Percentiles rank a stretch among this genome's conserved stretches.
These are phyloP conservation scores for Pseudogymnoascus sp. DNA, from an alignment of 2,329 filamentous ascomycete species.

Conservation along the genomic window DNA sequence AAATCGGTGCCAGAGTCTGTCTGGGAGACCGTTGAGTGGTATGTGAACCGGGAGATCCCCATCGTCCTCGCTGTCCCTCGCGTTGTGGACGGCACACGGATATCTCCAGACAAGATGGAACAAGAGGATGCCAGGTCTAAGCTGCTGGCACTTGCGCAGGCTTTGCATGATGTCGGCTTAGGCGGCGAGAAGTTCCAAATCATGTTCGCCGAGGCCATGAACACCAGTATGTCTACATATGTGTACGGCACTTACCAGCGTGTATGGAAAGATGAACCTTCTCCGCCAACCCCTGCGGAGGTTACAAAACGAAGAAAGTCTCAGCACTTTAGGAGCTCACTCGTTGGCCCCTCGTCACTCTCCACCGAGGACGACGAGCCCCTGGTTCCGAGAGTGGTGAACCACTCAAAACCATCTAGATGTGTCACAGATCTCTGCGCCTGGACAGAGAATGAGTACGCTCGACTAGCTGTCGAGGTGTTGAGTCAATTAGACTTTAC, in stretches of 20 bases:
- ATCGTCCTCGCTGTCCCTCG: conserved; percentile 37
- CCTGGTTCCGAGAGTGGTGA: conserved; percentile 25
- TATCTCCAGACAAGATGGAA: conserved; percentile 15
- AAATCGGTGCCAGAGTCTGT: conserved; percentile 53
- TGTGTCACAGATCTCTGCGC: conserved; percentile 53
- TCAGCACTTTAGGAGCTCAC: conserved; percentile 19
- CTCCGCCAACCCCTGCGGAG: background rate
- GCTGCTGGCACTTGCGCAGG: conserved; percentile 49
- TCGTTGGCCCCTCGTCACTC: conserved; percentile 12
- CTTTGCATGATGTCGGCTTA: conserved; percentile 58
- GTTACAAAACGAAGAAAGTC: background rate
- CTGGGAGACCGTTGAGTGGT: conserved; percentile 45
- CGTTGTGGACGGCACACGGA: conserved; percentile 12
- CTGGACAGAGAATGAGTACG: conserved; percentile 64
- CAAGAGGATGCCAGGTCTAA: conserved; percentile 40
- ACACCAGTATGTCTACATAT: conserved; percentile 56
- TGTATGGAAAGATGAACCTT: conserved; percentile 41
- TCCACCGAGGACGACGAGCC: conserved; percentile 15
- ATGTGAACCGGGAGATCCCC: conserved; percentile 47
- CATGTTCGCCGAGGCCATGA: conserved; percentile 64
- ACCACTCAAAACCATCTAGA: conserved; percentile 38
- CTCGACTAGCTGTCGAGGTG: conserved; percentile 56
- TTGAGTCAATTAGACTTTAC: conserved; percentile 35
- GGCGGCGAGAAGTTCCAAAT: conserved; percentile 64
- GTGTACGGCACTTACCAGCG: conserved; percentile 56